Conservation (phyloP, 495 filamentous ascomycete genomes). For the Aspergillus conjunctus region DNA sequence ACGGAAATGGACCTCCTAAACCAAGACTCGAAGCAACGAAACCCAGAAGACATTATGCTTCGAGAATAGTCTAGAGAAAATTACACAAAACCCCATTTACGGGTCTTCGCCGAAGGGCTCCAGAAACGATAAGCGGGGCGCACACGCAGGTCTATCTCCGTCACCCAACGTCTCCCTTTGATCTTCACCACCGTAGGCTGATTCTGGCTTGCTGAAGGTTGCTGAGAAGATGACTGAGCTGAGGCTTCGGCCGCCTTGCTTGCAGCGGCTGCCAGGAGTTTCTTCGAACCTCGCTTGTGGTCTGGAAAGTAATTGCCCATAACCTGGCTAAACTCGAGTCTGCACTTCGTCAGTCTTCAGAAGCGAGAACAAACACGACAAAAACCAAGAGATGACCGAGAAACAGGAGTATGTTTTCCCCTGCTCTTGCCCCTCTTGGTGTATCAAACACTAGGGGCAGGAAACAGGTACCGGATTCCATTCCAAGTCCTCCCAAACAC, state of each 20-base stretch:
- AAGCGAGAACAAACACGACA: neutral
- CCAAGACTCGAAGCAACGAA: no score
- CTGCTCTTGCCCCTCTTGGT: neutral
- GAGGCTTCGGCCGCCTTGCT: no score
- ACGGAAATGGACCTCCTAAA: no score
- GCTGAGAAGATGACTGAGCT: no score
- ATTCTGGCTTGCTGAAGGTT: no score
- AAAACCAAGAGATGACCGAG: neutral
- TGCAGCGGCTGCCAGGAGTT: neutral
- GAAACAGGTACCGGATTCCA: neutral
- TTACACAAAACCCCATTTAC: neutral
- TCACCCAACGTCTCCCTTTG: no score
- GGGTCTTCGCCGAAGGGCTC: neutral
- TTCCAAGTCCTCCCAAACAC: slow-evolving; percentile 5
- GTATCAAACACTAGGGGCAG: neutral
- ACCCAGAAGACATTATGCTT: no score
- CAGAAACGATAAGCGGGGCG: neutral
- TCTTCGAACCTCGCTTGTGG: slow-evolving; percentile 1
- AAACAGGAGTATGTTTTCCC: neutral
- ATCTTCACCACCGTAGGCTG: no score
- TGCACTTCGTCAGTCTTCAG: neutral
- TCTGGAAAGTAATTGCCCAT: slow-evolving; percentile 8
- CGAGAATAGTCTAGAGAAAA: no score
- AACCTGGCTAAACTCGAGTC: neutral
- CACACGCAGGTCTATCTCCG: neutral